Conservation (phyloP, 208 protist species). For the Crithidia thermophila region DNA sequence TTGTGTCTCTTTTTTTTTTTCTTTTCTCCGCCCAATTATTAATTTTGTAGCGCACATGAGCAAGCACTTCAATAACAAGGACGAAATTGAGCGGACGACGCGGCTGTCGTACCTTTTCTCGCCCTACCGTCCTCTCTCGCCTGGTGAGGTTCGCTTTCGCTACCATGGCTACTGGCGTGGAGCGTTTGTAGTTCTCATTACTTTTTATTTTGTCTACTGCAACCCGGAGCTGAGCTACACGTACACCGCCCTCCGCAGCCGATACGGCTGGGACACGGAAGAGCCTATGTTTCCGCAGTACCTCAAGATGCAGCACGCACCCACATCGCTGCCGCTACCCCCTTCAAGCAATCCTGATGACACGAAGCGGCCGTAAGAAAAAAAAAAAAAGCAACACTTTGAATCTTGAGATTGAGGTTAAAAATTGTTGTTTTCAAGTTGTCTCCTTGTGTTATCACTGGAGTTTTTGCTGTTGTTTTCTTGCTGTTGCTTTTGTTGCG, state of each 20-base stretch:
- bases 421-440: too few species aligned
- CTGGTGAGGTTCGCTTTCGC: slow-evolving; percentile 58
- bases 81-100: slow-evolving; percentile 44
- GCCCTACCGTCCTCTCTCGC: slow-evolving; percentile 36
- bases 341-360: neutral
- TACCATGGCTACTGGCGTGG: slow-evolving; percentile 58
- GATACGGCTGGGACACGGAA: slow-evolving; percentile 42
- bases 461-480: too few species aligned
- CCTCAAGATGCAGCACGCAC: slow-evolving; percentile 34
- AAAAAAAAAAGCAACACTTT: neutral
- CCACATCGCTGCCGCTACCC: too few species aligned
- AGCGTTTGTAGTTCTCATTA: slow-evolving; percentile 29
- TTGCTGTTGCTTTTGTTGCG: too few species aligned
- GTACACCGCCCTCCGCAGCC: slow-evolving; percentile 53
- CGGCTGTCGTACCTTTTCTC: slow-evolving; percentile 64
- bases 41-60: slow-evolving; percentile 39
- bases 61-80: slow-evolving; percentile 50
- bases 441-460: too few species aligned
- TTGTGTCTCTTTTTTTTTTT: neutral
- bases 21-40: neutral
- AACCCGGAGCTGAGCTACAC: slow-evolving; percentile 84
- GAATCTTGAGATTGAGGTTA: too few species aligned
- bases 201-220: slow-evolving; percentile 87
- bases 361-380: neutral
- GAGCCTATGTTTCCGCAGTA: slow-evolving; percentile 69